Conservation (phyloP, 2,329 filamentous ascomycete genomes). For the Paradendryphiella salina region DNA sequence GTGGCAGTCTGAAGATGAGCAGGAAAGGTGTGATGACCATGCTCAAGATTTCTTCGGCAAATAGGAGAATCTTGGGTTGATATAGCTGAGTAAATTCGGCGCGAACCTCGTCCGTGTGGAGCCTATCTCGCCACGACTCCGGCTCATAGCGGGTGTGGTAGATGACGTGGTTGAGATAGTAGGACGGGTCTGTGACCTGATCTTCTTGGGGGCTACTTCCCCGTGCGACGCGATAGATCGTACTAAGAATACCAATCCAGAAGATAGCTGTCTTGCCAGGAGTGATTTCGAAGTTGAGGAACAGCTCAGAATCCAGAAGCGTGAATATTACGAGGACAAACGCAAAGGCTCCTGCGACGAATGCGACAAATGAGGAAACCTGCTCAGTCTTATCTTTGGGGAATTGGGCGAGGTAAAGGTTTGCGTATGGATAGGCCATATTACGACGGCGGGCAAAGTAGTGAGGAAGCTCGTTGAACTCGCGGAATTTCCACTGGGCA, state of each 20-base stretch:
- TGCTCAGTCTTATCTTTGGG: slow-evolving; percentile 93
- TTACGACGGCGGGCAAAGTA: slow-evolving; percentile 87
- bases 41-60: slow-evolving; percentile 87
- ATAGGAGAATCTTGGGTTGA: slow-evolving; percentile 88
- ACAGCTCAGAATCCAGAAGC: slow-evolving; percentile 86
- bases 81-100: slow-evolving; percentile 88
- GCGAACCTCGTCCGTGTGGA: slow-evolving; percentile 95
- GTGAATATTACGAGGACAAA: slow-evolving; percentile 83
- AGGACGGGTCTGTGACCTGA: slow-evolving; percentile 90
- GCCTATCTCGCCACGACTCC: slow-evolving; percentile 79
- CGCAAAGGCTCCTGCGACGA: slow-evolving; percentile 82
- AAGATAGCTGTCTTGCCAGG: slow-evolving; percentile 86
- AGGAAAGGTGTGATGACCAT: slow-evolving; percentile 91
- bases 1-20: slow-evolving; percentile 81
- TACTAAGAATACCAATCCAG: slow-evolving; percentile 81
- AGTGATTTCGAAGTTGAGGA: slow-evolving; percentile 89
- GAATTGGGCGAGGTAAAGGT: slow-evolving; percentile 91
- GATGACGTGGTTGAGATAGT: slow-evolving; percentile 83
- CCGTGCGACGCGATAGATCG: slow-evolving; percentile 79
- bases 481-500: slow-evolving; percentile 96
- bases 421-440: slow-evolving; percentile 93
- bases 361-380: slow-evolving; percentile 79
- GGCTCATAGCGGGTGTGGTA: slow-evolving; percentile 92
- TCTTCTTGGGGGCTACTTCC: slow-evolving; percentile 82
- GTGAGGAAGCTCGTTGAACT: slow-evolving; percentile 96